Evolutionary conservation across 495 filamentous ascomycete genomes (phyloP).

Genomic region (Apiosordaria backusii): DNA sequence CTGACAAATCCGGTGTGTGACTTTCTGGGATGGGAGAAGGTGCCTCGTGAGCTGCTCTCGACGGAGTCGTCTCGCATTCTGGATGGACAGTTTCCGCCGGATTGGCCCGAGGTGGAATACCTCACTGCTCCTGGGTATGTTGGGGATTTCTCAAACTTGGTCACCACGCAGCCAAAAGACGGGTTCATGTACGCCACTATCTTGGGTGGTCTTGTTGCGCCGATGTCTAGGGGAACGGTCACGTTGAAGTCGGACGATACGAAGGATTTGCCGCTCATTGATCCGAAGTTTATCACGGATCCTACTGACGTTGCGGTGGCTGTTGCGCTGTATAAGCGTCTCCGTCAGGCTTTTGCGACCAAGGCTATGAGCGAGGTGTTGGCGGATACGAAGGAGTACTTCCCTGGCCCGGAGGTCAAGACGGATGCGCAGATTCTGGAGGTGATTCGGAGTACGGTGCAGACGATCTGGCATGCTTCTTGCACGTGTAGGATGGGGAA

Average conservation of each 20-base stretch:
- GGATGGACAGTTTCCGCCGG: slow-evolving; percentile 38
- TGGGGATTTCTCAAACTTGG: slow-evolving; percentile 26
- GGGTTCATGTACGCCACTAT: slow-evolving; percentile 39
- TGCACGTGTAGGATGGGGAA: slow-evolving; percentile 49
- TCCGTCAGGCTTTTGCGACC: neutral
- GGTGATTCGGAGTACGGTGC: neutral
- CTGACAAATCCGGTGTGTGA: slow-evolving; percentile 43
- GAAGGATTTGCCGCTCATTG: slow-evolving; percentile 42
- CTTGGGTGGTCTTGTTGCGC: slow-evolving; percentile 35
- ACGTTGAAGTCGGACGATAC: slow-evolving; percentile 45
- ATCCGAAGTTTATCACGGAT: slow-evolving; percentile 46
- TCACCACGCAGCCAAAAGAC: slow-evolving; percentile 34
- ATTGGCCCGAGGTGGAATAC: slow-evolving; percentile 59
- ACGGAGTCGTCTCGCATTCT: slow-evolving; percentile 26
- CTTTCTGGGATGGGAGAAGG: slow-evolving; percentile 50
- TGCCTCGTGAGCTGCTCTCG: slow-evolving; percentile 27
- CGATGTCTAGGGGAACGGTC: slow-evolving; percentile 53
- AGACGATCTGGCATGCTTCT: slow-evolving; percentile 43
- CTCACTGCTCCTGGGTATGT: slow-evolving; percentile 25
- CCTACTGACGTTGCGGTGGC: slow-evolving; percentile 43
- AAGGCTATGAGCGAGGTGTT: neutral
- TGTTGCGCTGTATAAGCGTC: slow-evolving; percentile 43
- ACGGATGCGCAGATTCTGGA: neutral
- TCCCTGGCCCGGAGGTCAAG: neutral
- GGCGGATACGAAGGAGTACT: neutral